Percentiles rank a stretch among this genome's conserved stretches.
These are phyloP conservation scores for Suhomyces sp. DNA, from an alignment of 805 yeast genomes.

Conservation along the genomic window DNA sequence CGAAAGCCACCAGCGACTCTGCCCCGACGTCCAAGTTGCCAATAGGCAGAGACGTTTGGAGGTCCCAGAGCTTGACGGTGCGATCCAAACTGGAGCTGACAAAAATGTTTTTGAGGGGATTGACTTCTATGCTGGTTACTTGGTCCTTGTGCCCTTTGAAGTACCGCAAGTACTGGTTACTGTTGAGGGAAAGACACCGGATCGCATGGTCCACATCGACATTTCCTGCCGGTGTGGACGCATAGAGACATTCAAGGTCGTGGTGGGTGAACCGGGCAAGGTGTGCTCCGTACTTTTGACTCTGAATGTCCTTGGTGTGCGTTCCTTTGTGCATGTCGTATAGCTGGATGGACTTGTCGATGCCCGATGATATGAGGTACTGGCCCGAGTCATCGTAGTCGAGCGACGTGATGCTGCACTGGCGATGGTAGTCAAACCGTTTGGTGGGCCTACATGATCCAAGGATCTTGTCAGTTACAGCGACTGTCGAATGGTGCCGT, in stretches of 20 bases:
- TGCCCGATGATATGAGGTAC: conserved; percentile 68
- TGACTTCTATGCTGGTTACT: conserved; percentile 69
- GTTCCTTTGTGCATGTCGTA: conserved; percentile 73
- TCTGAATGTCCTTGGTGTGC: conserved; percentile 63
- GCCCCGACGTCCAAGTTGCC: conserved; percentile 54
- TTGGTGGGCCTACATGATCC: conserved; percentile 40
- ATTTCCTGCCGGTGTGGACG: conserved; percentile 56
- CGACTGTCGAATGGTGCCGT: conserved; percentile 22
- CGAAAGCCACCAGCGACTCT: conserved; percentile 64
- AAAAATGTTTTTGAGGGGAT: conserved; percentile 64
- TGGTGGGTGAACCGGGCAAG: conserved; percentile 80
- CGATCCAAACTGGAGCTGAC: conserved; percentile 71
- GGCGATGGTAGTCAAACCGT: conserved; percentile 47
- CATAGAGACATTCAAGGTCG: conserved; percentile 69
- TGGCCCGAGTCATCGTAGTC: conserved; percentile 86
- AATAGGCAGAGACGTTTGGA: conserved; percentile 60
- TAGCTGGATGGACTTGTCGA: conserved; percentile 78
- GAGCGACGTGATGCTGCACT: conserved; percentile 60
- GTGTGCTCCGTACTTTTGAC: conserved; percentile 91
- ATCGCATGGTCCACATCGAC: conserved; percentile 63
- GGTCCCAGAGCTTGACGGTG: conserved; percentile 86
- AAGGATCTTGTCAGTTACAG: conserved; percentile 24
- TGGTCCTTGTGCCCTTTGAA: conserved; percentile 82
- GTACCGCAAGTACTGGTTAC: conserved; percentile 78
- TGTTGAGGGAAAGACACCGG: conserved; percentile 70